Evolutionary conservation across 1,139 yeast genomes (phyloP).

Genomic region (Candida anutae): DNA sequence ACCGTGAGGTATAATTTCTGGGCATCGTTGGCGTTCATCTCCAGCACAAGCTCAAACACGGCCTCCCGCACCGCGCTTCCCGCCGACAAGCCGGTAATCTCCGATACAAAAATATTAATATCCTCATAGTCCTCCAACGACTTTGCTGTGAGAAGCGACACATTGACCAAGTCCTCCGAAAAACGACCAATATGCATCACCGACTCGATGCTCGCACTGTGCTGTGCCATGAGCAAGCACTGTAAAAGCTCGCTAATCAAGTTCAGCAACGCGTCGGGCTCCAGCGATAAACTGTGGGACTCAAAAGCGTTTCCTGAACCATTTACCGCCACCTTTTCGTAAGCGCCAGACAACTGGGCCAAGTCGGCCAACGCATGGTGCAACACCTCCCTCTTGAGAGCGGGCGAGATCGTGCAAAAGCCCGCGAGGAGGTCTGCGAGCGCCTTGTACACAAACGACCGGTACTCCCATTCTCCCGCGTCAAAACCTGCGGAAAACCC

Average conservation of each 20-base stretch:
- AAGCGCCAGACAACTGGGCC: conserved; percentile 9
- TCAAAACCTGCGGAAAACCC: too few species aligned
- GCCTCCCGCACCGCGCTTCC: conserved; percentile 46
- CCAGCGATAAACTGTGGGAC: neutral
- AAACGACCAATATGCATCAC: neutral
- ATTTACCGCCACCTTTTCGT: conserved; percentile 8
- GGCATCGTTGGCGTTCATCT: conserved; percentile 32
- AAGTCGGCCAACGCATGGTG: conserved; percentile 16
- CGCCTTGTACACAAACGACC: conserved; percentile 23
- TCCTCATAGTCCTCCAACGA: conserved; percentile 37
- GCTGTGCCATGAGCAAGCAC: neutral
- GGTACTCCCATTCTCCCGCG: conserved; percentile 16
- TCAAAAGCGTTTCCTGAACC: conserved; percentile 1
- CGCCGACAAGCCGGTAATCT: conserved; percentile 58
- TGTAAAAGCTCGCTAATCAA: neutral
- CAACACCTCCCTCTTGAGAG: conserved; percentile 12
- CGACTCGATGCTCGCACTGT: neutral
- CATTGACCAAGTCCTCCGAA: neutral
- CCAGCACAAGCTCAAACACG: conserved; percentile 41
- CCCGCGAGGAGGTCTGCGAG: conserved; percentile 22
- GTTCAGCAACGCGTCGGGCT: neutral
- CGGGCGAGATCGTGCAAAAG: conserved; percentile 21
- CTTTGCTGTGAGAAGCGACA: neutral
- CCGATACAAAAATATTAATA: conserved; percentile 61
- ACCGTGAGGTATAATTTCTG: conserved; percentile 14